phyloP scores from a whole-genome alignment of 768 basidiomycete species.

The Boletus edulis region DNA sequence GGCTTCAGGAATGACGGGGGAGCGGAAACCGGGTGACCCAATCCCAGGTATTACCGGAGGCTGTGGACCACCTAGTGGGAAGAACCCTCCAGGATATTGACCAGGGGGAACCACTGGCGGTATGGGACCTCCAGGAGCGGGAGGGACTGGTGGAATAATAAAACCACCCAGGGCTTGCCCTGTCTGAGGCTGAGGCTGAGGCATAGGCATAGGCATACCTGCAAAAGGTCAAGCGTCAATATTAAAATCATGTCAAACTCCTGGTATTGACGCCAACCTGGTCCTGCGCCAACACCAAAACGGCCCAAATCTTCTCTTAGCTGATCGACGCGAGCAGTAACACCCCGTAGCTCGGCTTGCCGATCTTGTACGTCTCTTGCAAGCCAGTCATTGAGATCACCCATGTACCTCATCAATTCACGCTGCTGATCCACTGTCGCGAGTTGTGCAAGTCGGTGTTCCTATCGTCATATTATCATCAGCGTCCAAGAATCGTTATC shows the following conservation, averaged over 20 bases:
- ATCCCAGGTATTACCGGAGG: conserved; percentile 24
- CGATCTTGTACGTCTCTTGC: conserved; percentile 76
- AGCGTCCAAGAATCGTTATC: conserved; percentile 1
- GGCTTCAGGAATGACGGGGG: conserved; percentile 28
- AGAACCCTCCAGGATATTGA: conserved; percentile 20
- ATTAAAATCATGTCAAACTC: neutral
- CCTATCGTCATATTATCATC: conserved; percentile 39
- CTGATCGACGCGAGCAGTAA: conserved; percentile 59
- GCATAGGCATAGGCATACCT: conserved; percentile 31
- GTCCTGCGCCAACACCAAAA: conserved; percentile 41
- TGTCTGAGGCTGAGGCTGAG: conserved; percentile 18
- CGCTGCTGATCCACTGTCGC: conserved; percentile 79
- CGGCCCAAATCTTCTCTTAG: conserved; percentile 45
- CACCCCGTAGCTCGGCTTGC: conserved; percentile 66
- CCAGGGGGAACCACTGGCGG: conserved; percentile 17
- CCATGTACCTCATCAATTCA: conserved; percentile 78
- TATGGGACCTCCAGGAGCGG: conserved; percentile 7
- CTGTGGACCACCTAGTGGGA: conserved; percentile 15
- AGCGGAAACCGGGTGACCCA: neutral
- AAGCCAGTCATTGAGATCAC: conserved; percentile 75
- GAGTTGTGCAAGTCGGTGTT: conserved; percentile 70
- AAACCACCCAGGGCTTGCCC: conserved; percentile 11
- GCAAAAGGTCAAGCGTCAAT: neutral
- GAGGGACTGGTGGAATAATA: conserved; percentile 24
- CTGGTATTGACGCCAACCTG: conserved; percentile 29